Evolutionary conservation across 345 rosid species (phyloP).

Genomic region (Aurinia saxatilis): DNA sequence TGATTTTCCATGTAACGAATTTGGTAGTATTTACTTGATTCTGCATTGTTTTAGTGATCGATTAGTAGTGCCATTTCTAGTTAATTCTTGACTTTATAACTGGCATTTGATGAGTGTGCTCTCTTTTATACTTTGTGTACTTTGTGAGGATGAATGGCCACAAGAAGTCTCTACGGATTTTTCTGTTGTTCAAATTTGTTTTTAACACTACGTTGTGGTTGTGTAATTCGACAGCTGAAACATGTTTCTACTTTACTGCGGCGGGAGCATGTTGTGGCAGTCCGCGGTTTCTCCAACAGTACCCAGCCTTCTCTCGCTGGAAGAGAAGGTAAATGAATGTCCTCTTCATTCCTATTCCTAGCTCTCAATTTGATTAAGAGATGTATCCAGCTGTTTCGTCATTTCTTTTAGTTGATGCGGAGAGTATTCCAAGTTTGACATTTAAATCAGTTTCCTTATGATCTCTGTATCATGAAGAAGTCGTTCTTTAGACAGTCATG

Average conservation of each 20-base stretch:
- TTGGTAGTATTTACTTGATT: not conserved
- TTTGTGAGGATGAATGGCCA: not conserved
- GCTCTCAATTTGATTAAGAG: not conserved
- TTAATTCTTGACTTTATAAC: too few species aligned
- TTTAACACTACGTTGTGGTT: not conserved
- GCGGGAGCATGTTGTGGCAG: constrained; percentile 43
- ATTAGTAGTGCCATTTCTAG: too few species aligned
- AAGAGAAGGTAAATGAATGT: constrained; percentile 40
- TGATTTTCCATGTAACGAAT: too few species aligned
- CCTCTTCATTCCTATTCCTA: not conserved
- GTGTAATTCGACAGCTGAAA: constrained; percentile 44
- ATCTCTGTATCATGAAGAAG: not conserved
- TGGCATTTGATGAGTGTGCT: too few species aligned
- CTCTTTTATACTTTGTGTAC: not conserved
- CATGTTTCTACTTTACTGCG: constrained; percentile 41
- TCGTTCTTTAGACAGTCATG: not conserved
- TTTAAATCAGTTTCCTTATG: not conserved
- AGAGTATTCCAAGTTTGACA: not conserved
- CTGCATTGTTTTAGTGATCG: too few species aligned
- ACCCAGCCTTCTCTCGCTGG: constrained; percentile 31
- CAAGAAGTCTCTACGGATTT: not conserved
- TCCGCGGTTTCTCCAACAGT: constrained; percentile 53
- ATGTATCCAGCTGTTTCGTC: not conserved
- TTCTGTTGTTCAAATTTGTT: not conserved
- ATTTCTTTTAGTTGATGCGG: not conserved